Base-by-base conservation (phyloP, 2,329 filamentous ascomycete species). In the Diaporthe nobilis region DNA sequence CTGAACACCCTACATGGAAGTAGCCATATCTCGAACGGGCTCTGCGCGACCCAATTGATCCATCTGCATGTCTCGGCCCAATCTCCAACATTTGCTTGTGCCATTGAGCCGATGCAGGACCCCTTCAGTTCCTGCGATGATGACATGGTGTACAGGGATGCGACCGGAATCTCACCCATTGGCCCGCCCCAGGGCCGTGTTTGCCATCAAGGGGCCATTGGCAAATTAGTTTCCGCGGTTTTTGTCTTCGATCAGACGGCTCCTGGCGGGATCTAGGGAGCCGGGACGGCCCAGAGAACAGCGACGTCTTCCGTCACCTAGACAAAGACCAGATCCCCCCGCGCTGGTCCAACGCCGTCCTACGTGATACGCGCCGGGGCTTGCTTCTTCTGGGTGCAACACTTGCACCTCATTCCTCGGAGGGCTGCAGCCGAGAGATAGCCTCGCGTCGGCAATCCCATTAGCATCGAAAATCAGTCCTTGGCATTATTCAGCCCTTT, bases 41-140 rank as follows among this genome's bases (percentile, higher is more conserved):
- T 22, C 9, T 37, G 57, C 25, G 8, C 34, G 8, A 44, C 20
- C 25, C 6, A n/a, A 13, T 71, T 58, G 28, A 51, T n/a, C 37
- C 37, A 55, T 17, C 28, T 74, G 44, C 55, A 71, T 76, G 74
- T 76, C 74, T 74, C 71, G 53, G 74, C 31, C 20, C 44, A 74
- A 76, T 71, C n/a, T 72, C 22, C 12, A 28, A 37, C 12, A 49
- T 25, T 31, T 55, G 4, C 71, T n/a, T 73, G 17, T 55, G 31
- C 34, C 7, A 13, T 37, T 4, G 10, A 44, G 22, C 60, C 25
- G 25, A 47, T 25, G 47, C 71, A 28, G 34, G 47, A 44, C 55
- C 47, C 65, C 8, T 42, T 20, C 13, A 49, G 34, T 12, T 25
- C 12, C 47, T 65, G 17, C 49, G 6, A 55, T 53, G n/a, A 22